Conservation (phyloP, 2,329 filamentous ascomycete species). For the Trichoderma breve region DNA sequence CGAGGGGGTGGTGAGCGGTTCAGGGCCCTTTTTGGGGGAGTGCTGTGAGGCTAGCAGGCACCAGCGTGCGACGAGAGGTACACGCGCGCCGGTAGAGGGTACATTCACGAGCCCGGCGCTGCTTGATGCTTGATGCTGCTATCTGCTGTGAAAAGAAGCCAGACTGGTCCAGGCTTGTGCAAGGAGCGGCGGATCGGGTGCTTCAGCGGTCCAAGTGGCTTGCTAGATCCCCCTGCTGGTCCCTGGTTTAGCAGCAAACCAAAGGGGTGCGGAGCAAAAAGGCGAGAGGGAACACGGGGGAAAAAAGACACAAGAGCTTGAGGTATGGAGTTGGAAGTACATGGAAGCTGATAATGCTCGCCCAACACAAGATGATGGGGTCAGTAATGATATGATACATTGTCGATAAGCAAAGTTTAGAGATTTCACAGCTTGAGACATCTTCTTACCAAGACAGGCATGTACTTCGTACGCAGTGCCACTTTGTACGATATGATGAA, state of each 20-base stretch:
- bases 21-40: slow-evolving; percentile 5
- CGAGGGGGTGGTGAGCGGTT: slow-evolving; percentile 11
- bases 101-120: neutral
- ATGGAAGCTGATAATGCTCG: neutral
- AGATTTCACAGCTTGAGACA: neutral
- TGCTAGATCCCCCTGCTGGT: slow-evolving; percentile 7
- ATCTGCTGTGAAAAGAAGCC: neutral
- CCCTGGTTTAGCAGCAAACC: neutral
- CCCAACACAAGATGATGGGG: neutral
- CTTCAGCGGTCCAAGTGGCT: slow-evolving; percentile 10
- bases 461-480: neutral
- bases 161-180: neutral
- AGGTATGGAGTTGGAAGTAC: neutral
- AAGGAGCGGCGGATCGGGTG: neutral
- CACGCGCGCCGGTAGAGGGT: neutral
- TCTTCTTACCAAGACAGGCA: neutral
- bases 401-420: neutral
- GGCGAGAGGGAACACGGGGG: neutral
- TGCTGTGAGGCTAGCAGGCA: neutral
- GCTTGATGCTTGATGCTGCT: neutral
- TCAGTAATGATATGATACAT: neutral
- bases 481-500: neutral
- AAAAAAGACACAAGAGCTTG: neutral
- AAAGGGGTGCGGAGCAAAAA: neutral
- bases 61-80: neutral